Conservation (phyloP, 768 basidiomycete species). For the Kwoniella mangroviensis region DNA sequence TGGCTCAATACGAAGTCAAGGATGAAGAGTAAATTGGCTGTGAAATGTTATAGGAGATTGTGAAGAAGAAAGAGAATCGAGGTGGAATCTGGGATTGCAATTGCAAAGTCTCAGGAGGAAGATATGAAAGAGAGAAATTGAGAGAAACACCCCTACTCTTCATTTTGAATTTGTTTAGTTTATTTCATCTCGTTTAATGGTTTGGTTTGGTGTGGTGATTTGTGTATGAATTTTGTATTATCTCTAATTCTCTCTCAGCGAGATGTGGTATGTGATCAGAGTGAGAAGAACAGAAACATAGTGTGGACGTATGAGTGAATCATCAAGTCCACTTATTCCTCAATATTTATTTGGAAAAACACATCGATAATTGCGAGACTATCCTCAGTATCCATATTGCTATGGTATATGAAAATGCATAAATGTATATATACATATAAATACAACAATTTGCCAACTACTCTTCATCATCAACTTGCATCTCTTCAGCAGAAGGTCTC, state of each 20-base stretch:
- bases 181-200: not conserved
- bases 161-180: slow-evolving; percentile 1
- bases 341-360: too few species aligned
- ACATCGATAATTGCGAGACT: too few species aligned
- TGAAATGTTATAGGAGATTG: too few species aligned
- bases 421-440: slow-evolving; percentile 13
- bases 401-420: slow-evolving; percentile 17
- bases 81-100: too few species aligned
- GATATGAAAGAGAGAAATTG: not conserved
- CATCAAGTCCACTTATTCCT: too few species aligned
- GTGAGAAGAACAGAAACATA: not conserved
- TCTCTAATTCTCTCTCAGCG: not conserved
- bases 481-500: slow-evolving; percentile 31
- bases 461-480: slow-evolving; percentile 8
- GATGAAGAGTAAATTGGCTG: not conserved
- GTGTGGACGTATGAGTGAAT: too few species aligned
- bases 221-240: slow-evolving; percentile 24
- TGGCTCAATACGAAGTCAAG: slow-evolving; percentile 29
- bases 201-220: not conserved
- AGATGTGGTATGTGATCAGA: slow-evolving; percentile 1
- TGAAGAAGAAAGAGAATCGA: too few species aligned
- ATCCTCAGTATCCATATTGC: too few species aligned
- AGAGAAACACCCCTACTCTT: slow-evolving; percentile 1
- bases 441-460: slow-evolving; percentile 18
- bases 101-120: not conserved